Evolutionary conservation across 2,329 filamentous ascomycete genomes (phyloP).

Genomic region (Talaromyces sp.): DNA sequence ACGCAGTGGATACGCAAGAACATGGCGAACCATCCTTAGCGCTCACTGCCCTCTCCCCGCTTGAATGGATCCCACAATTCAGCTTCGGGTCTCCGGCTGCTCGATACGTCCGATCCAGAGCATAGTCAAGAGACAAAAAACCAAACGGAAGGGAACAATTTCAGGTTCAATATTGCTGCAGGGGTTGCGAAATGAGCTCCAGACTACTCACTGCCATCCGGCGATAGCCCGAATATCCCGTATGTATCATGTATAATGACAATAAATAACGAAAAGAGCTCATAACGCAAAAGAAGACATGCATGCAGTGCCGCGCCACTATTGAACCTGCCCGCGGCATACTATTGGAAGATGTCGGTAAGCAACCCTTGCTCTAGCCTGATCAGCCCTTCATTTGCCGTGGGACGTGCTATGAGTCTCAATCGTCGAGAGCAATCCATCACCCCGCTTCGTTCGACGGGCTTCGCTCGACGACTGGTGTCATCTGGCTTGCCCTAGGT

Average conservation of each 20-base stretch:
- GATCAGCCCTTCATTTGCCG: conserved; percentile 4
- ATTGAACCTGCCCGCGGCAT: not conserved
- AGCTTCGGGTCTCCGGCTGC: not conserved
- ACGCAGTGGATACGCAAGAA: not conserved
- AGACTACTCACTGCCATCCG: not conserved
- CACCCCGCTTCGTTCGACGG: not conserved
- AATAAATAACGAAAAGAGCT: not conserved
- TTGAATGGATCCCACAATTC: not conserved
- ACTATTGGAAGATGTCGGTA: not conserved
- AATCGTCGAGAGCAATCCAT: not conserved
- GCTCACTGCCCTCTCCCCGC: not conserved
- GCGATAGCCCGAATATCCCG: not conserved
- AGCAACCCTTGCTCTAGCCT: conserved; percentile 11
- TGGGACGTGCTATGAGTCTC: not conserved
- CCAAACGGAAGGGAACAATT: not conserved
- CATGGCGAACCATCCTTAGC: not conserved
- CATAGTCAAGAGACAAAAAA: not conserved
- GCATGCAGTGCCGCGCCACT: conserved; percentile 3
- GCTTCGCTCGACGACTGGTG: not conserved
- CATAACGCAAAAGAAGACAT: not conserved
- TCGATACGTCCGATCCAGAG: not conserved
- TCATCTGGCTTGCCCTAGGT: conserved; percentile 1
- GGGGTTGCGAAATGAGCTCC: not conserved
- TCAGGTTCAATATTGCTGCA: conserved; percentile 2
- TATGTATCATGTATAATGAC: not conserved